Base-by-base conservation (phyloP, 2,329 filamentous ascomycete genomes). In the Aspergillus melleus region DNA sequence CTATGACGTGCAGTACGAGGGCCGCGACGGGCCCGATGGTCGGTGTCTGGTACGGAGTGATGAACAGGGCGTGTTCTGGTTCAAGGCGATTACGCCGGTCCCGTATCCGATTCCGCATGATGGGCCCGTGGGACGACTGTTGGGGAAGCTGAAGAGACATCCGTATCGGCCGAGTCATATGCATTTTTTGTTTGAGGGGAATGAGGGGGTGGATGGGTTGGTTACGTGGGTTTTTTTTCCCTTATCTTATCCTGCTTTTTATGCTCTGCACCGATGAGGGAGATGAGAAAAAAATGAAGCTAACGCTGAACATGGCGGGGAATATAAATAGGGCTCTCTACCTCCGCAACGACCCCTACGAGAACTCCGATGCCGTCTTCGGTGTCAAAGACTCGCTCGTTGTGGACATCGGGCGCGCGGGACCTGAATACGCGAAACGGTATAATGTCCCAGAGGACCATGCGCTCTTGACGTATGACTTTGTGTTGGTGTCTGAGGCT, bases 71-170 rank as follows among this genome's bases (percentile, higher is more conserved):
- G 71, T 82, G 1, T 95, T 96, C 73, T 96, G 89, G 88, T 96
- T 96, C 80, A 88, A 87, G 69, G 91, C 89, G 0, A 91, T 96
- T 71, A 88, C 89, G 61, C 92, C 92, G 0, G 91, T 96, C 59
- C 87, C 89, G 55, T 96, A 96, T 76, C 89, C 90, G 0, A 95
- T 96, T 68, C 91, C 91, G 1, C 83, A 91, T 68, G 91, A 96
- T 75, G 91, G 90, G 9, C 92, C 92, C 0, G 91, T 96, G 1
- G 92, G 91, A 0, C 85, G 87, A 75, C 72, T 95, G 66, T 76
- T 95, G 67, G 77, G 80, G 71, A 74, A 78, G 68, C 72, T 95
- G 68, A 82, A 84, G n/a, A 80, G 91, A n/a, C 91, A 95, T 77
- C 86, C 87, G 58, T 93, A 87, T 79, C 79, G 91, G 55, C 91